Evolutionary conservation across 208 protist species (phyloP), one percentile per base, ranked within the genome.

Genomic region (Acanthamoeba sp.): DNA sequence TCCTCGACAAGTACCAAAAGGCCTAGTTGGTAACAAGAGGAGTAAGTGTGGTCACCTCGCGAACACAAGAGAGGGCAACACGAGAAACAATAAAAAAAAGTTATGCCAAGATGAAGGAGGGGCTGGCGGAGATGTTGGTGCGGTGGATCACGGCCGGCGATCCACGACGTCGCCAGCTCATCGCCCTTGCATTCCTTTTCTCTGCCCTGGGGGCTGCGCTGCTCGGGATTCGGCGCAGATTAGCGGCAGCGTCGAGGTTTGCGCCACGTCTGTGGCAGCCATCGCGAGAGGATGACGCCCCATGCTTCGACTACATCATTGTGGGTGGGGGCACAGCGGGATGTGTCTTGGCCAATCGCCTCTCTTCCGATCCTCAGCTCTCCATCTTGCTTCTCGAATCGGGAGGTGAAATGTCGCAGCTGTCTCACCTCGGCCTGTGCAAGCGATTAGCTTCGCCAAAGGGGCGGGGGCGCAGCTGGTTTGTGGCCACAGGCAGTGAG

Each of bases 241-340:
- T 59, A 22, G 55, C 18, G 2, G 16, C 16, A 4, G 12, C 55
- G 22, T 4, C 55, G 2, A 16, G 66, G 18, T 18, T 76, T 22
- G 66, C 29, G 2, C 18, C 5, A 20, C 18, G 29, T 9, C 32
- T 12, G n/a, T 14, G 66, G 27, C 29, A 5, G 6, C 66, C 29
- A 16, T n/a, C 66, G 12, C 18, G 2, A 9, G 66, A 40, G 66
- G 66, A 36, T 42, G 66, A 40, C 7, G 18, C 66, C n/a, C 66
- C 7, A 5, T 7, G 10, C 20, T 85, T 85, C n/a, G 76, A 85
- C 76, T 85, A 91, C 40, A 71, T 91, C n/a, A 48, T 91, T 16
- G 57, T 91, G 16, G 85, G 85, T 29, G 85, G 59, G 27, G 85
- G 85, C 62, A 55, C 85, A 1, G 85, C 85, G 4, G 85, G 85